Evolutionary conservation across 73 alveolate genomes (phyloP).

Genomic region (Paramecium pentaurelia): DNA sequence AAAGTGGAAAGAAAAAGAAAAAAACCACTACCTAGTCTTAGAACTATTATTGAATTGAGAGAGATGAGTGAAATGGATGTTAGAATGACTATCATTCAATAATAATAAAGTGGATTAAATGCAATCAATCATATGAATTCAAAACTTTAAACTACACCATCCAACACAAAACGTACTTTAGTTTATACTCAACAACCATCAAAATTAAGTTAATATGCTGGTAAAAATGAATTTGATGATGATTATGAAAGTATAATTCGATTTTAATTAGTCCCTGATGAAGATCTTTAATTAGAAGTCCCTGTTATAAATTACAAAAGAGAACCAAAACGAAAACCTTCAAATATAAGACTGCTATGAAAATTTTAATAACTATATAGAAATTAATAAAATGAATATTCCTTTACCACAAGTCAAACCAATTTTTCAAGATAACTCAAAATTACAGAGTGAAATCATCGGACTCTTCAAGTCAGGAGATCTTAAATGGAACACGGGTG

Average conservation of each 20-base stretch:
- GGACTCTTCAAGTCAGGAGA: neutral
- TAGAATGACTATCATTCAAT: neutral
- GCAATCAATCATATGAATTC: neutral
- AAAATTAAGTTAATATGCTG: neutral
- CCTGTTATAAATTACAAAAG: neutral
- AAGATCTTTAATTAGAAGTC: neutral
- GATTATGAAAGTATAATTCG: neutral
- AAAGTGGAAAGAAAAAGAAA: constrained; percentile 26
- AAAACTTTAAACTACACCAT: neutral
- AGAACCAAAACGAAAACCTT: neutral
- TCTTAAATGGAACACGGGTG: constrained; percentile 22
- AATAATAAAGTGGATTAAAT: neutral
- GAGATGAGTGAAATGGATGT: neutral
- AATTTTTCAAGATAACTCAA: neutral
- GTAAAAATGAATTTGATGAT: constrained; percentile 15
- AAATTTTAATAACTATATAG: neutral
- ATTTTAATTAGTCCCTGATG: neutral
- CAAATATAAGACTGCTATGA: neutral
- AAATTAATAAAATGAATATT: neutral
- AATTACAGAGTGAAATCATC: neutral
- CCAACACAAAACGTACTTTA: neutral
- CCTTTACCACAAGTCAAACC: neutral
- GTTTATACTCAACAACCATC: neutral
- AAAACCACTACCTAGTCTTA: neutral
- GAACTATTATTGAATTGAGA: constrained; percentile 2